phyloP scores from a whole-genome alignment of 768 basidiomycete genomes.

The Gyrodon lividus region DNA sequence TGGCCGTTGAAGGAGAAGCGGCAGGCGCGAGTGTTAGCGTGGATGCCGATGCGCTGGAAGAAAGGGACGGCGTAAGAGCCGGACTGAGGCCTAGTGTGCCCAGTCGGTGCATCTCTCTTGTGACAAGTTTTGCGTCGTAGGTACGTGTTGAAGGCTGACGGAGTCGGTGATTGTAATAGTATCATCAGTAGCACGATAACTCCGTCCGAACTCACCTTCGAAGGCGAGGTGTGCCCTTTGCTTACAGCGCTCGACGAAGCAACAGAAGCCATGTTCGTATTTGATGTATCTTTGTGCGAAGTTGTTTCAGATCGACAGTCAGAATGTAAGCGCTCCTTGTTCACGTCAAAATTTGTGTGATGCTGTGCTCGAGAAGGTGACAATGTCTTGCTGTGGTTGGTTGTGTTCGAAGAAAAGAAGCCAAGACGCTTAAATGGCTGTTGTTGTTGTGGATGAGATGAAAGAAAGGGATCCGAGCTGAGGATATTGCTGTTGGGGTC shows the following conservation, averaged over 20 bases:
- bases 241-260: slow-evolving; percentile 24
- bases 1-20: slow-evolving; percentile 35
- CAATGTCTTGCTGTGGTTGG: slow-evolving; percentile 35
- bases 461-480: slow-evolving; percentile 12
- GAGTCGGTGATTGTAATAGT: slow-evolving; percentile 8
- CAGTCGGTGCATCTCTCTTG: slow-evolving; percentile 83
- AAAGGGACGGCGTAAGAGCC: slow-evolving; percentile 34
- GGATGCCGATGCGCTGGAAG: slow-evolving; percentile 47
- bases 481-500: slow-evolving; percentile 10
- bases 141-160: slow-evolving; percentile 60
- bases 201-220: slow-evolving; percentile 33
- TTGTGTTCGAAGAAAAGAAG: slow-evolving; percentile 37
- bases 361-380: slow-evolving; percentile 20
- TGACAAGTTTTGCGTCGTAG: slow-evolving; percentile 77
- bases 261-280: slow-evolving; percentile 27
- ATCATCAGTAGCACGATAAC: slow-evolving; percentile 9
- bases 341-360: slow-evolving; percentile 31
- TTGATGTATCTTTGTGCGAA: slow-evolving; percentile 13
- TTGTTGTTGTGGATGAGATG: slow-evolving; percentile 30
- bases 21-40: slow-evolving; percentile 43
- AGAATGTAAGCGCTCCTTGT: slow-evolving; percentile 36
- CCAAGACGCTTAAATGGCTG: slow-evolving; percentile 32
- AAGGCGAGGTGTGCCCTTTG: slow-evolving; percentile 34
- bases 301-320: slow-evolving; percentile 39
- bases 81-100: slow-evolving; percentile 61